Evolutionary conservation across 108 stramenopile genomes (phyloP).

Genomic region (Schizochytrium sp.): DNA sequence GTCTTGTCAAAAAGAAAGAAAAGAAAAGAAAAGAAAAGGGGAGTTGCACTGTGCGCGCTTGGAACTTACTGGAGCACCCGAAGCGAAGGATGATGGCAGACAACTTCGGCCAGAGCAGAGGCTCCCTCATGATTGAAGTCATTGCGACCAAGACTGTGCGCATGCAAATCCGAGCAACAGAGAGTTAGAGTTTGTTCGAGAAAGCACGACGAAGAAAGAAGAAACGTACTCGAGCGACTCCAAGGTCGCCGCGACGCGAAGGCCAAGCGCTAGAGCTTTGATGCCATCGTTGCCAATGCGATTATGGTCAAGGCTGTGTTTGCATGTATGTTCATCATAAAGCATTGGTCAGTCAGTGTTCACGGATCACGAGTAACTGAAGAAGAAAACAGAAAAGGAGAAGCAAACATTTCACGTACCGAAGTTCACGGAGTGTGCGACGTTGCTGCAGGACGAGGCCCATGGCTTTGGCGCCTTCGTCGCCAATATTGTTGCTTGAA

Average conservation of each 20-base stretch:
- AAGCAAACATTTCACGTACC: too few relatives aligned
- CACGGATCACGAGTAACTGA: too few relatives aligned
- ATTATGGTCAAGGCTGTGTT: background rate
- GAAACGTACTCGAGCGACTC: background rate
- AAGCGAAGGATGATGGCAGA: background rate
- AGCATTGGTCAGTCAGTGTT: too few relatives aligned
- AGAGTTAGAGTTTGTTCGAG: background rate
- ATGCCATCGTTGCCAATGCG: background rate
- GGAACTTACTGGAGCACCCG: background rate
- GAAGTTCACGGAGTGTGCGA: too few relatives aligned
- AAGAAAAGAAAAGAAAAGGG: too few relatives aligned
- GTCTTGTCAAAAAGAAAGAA: too few relatives aligned
- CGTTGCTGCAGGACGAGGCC: too few relatives aligned
- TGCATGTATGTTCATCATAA: too few relatives aligned
- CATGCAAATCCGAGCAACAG: background rate
- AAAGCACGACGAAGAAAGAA: background rate
- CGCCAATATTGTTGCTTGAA: background rate
- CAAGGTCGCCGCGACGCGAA: background rate
- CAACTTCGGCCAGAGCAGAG: background rate
- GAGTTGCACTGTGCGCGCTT: too few relatives aligned
- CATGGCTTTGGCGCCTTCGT: background rate
- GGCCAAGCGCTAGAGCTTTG: background rate
- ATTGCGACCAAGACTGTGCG: background rate
- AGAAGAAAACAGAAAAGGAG: too few relatives aligned
- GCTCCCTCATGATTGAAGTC: background rate